Conservation (phyloP, 169 alveolate species). For the Plasmodium adleri region DNA sequence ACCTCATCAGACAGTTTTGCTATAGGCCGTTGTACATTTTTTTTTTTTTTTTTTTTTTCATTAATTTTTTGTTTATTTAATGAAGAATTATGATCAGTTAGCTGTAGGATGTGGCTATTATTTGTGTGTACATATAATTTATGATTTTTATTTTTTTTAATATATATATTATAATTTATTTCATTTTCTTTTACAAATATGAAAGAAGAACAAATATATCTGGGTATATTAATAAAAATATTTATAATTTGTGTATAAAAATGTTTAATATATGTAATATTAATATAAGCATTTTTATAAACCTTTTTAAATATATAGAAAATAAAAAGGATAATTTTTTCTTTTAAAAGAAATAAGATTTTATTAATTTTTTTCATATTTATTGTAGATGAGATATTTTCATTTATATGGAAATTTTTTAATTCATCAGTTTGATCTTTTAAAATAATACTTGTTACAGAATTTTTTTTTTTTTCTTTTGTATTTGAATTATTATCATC, state of each 20-base stretch:
- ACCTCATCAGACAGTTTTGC: neutral
- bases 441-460: too few species aligned
- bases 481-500: too few species aligned
- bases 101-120: neutral
- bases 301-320: constrained; percentile 13
- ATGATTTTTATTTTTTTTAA: constrained; percentile 14
- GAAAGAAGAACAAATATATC: neutral
- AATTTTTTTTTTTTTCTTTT: too few species aligned
- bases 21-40: neutral
- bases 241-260: constrained; percentile 36
- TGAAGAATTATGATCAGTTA: neutral
- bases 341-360: constrained; percentile 12
- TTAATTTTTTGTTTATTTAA: neutral
- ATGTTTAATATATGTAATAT: constrained; percentile 12
- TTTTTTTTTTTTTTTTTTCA: constrained; percentile 21
- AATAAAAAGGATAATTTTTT: constrained; percentile 10
- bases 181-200: constrained; percentile 20
- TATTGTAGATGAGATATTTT: neutral
- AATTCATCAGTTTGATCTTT: neutral
- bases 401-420: neutral
- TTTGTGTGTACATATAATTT: constrained; percentile 4
- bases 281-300: neutral
- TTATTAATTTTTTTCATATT: constrained; percentile 4
- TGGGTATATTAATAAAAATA: constrained; percentile 22
- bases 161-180: constrained; percentile 18